Conservation (phyloP, 1,139 yeast genomes). For the Geotrichum fermentans region DNA sequence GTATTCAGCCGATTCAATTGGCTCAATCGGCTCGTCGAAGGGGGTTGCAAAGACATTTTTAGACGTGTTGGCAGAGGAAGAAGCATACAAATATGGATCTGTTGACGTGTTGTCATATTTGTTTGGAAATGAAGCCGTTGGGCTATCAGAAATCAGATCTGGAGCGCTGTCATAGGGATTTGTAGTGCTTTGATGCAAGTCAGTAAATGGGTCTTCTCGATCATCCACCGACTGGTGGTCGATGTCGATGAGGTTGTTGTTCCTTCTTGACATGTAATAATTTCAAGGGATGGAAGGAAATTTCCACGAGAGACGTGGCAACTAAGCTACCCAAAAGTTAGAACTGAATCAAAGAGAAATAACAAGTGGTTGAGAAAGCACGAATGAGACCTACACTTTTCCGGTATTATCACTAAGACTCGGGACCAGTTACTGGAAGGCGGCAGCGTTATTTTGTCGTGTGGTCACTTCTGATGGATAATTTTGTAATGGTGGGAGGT, state of each 20-base stretch:
- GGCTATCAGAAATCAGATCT: constrained; percentile 10
- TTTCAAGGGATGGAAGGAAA: constrained; percentile 6
- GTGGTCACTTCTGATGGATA: too few relatives aligned
- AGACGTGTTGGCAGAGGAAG: constrained; percentile 8
- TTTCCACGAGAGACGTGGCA: constrained; percentile 8
- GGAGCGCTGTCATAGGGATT: constrained; percentile 7
- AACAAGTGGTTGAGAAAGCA: too few relatives aligned
- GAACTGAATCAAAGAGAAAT: too few relatives aligned
- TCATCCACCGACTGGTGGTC: constrained; percentile 19
- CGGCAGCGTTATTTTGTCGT: too few relatives aligned
- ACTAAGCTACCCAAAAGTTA: background rate
- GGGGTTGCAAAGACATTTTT: constrained; percentile 15
- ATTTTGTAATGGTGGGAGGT: too few relatives aligned
- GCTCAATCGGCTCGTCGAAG: constrained; percentile 19
- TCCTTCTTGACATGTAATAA: constrained; percentile 13
- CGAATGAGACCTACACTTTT: too few relatives aligned
- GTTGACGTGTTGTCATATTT: constrained; percentile 17
- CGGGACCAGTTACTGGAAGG: too few relatives aligned
- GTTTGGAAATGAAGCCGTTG: constrained; percentile 12
- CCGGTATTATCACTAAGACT: too few relatives aligned
- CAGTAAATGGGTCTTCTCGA: constrained; percentile 17
- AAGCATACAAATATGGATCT: constrained; percentile 12
- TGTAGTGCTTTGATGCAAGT: background rate
- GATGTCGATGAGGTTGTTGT: constrained; percentile 15
- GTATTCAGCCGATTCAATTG: constrained; percentile 15